Evolutionary conservation across 2,329 filamentous ascomycete genomes (phyloP).

Genomic region (Rosellinia necatrix): DNA sequence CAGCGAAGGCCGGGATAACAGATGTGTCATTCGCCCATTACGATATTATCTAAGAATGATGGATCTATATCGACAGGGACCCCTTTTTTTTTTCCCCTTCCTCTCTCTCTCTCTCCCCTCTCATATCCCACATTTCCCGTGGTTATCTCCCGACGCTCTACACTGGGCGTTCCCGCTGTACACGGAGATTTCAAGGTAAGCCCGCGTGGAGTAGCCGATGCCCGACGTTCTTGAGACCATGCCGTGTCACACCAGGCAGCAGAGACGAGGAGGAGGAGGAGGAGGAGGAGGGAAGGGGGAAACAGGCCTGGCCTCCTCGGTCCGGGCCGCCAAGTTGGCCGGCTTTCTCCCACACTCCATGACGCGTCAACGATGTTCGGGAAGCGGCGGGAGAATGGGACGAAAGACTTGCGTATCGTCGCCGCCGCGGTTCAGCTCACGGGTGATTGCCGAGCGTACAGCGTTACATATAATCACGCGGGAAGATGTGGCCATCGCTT

Average conservation of each 20-base stretch:
- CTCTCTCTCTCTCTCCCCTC: constrained; percentile 12
- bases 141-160: background rate
- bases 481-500: constrained; percentile 6
- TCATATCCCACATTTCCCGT: background rate
- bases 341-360: background rate
- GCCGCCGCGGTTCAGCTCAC: too few species aligned
- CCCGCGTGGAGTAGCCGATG: constrained; percentile 1
- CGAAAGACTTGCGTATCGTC: too few species aligned
- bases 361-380: constrained; percentile 4
- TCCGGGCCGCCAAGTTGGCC: constrained; percentile 4
- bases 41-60: constrained; percentile 7
- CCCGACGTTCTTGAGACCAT: constrained; percentile 9
- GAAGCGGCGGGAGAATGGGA: background rate
- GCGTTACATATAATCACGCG: too few species aligned
- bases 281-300: too few species aligned
- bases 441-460: too few species aligned
- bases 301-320: too few species aligned
- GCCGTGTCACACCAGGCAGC: constrained; percentile 11
- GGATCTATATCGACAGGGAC: constrained; percentile 17
- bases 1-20: constrained; percentile 16
- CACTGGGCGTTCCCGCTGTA: constrained; percentile 8
- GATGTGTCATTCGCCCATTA: constrained; percentile 21
- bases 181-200: constrained; percentile 8
- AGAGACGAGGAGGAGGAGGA: background rate
- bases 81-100: too few species aligned